Evolutionary conservation across 108 stramenopile species (phyloP), one percentile per base, ranked within the genome.

Genomic region (Aureococcus anophagefferens): DNA sequence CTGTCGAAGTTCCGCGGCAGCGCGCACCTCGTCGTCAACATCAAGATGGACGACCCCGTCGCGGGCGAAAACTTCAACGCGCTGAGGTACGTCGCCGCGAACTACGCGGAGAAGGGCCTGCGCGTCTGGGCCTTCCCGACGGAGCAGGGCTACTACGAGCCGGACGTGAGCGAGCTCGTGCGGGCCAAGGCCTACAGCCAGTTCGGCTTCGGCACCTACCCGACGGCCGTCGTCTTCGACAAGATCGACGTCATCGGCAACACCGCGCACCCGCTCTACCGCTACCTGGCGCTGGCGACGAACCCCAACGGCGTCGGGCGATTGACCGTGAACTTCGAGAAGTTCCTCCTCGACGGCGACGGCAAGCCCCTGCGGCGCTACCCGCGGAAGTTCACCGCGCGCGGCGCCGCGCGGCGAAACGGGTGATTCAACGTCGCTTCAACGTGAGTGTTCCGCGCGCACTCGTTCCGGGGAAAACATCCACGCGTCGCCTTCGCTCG

Each of bases 281-380:
- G 71, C 35, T 78, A 36, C 33, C 40, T 0, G 0, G 73, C 30
- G 37, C 11, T 34, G 30, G 9, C 76, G 30, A 75, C 71, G 75
- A 81, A 81, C 45, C 82, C 82, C 14, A 83, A 83, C 78, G 80
- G 78, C 35, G 77, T 81, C 68, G 75, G 68, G 63, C 73, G 82
- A 0, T 68, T 83, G 18, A 79, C 82, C 11, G 64, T 83, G 0
- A 83, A 83, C 80, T 83, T 69, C 33, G 82, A 83, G 65, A 83
- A 83, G 46, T 83, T 83, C 69, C 71, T 83, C 0, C 75, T 83
- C 46, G 82, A 80, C 65, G 30, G 37, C 15, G 59, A 80, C 25
- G 81, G 81, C 0, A n/a, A 34, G 34, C 77, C 78, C 18, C 35
- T 82, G 25, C 67, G 81, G 17, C 67, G 81, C 30, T 82, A 82